Evolutionary conservation across 768 basidiomycete species (phyloP).

Genomic region (Crepidotus variabilis): DNA sequence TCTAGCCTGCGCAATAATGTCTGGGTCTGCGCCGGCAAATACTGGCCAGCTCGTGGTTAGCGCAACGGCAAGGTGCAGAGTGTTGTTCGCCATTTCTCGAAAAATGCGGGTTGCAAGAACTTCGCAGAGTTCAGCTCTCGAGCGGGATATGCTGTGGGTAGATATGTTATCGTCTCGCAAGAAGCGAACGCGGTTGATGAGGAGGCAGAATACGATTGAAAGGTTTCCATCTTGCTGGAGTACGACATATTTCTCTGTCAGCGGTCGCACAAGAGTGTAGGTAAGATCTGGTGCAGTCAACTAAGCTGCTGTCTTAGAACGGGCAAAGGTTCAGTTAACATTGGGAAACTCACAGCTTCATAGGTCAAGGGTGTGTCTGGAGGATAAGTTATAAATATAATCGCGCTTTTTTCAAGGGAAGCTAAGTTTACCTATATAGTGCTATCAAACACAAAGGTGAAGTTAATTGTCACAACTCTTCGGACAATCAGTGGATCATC

Average conservation of each 20-base stretch:
- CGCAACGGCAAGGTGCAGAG: constrained; percentile 65
- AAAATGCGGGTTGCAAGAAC: constrained; percentile 81
- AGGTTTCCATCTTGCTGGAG: constrained; percentile 74
- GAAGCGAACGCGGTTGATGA: constrained; percentile 86
- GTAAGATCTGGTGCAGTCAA: constrained; percentile 84
- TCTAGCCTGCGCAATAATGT: constrained; percentile 52
- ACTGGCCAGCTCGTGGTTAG: constrained; percentile 81
- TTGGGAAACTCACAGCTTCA: constrained; percentile 57
- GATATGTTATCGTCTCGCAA: constrained; percentile 71
- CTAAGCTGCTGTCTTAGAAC: constrained; percentile 30
- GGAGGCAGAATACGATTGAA: constrained; percentile 82
- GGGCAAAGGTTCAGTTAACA: background rate
- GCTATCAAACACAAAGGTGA: constrained; percentile 31
- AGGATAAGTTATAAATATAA: constrained; percentile 3
- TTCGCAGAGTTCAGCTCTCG: constrained; percentile 85
- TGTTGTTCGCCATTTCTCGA: constrained; percentile 63
- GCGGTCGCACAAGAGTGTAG: constrained; percentile 84
- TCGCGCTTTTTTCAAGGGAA: background rate
- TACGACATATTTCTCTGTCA: constrained; percentile 80
- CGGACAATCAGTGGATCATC: background rate
- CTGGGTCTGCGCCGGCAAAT: constrained; percentile 68
- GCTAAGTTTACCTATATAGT: constrained; percentile 60
- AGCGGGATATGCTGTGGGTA: constrained; percentile 63
- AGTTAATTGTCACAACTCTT: background rate
- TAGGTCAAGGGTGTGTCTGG: constrained; percentile 81